Evolutionary conservation across 305 asterid species (phyloP), one percentile per base, ranked within the genome.

Genomic region (Petunia hybrid): DNA sequence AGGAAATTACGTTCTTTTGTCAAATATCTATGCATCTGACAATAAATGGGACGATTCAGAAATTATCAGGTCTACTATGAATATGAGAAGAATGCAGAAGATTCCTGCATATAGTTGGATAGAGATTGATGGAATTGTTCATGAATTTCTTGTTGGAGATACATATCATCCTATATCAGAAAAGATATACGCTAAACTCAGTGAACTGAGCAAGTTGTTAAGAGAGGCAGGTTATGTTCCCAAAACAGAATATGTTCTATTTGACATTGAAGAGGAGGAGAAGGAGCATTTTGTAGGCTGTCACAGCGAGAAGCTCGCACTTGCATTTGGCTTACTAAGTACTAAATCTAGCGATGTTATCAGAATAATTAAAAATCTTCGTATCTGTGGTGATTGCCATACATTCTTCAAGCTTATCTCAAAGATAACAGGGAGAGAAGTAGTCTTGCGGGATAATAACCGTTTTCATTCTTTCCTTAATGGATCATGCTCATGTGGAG

Each of bases 101-200:
- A 79, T 90, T 51, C 91, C 90, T 1, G 94, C 90, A 4, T 88
- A 82, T 73, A 92, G 96, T 81, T 92, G 94, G 92, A 88, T 91
- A 39, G 97, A 92, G 80, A 79, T 91, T 70, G 89, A 88, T 81
- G 95, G 95, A 42, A 42, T 69, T 31, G 92, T 89, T 80, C 95
- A 92, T 56, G 94, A 91, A 88, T 92, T 92, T 82, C 92, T 91
- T 31, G 91, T 89, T 46, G 94, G 96, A 40, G 93, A 92, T 83
- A 88, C 85, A 1, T 82, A 81, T 13, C 96, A 92, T 84, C 92
- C 94, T 5, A 53, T 86, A 86, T 85, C 93, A 16, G 89, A 83
- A 60, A 67, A 80, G 73, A 93, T 91, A 79, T 88, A 89, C 12
- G 81, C 76, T 39, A 85, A 91, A 81, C 90, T 91, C 6, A 9